Base-by-base conservation (phyloP, 495 filamentous ascomycete genomes). In the Talaromyces liani region DNA sequence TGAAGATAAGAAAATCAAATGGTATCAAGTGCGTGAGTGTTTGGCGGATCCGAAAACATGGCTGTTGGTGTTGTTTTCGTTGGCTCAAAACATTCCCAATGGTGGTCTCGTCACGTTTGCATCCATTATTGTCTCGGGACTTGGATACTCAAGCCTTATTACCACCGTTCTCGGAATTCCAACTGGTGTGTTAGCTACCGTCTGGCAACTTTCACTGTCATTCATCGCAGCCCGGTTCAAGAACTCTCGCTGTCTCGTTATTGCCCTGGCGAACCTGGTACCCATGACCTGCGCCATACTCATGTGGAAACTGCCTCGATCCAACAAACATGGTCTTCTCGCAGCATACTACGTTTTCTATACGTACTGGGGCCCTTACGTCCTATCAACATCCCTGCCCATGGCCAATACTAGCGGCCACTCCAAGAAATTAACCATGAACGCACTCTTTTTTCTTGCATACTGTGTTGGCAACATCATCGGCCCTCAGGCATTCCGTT, bases 1-100 rank as follows among this genome's bases (percentile, higher is more conserved):
- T 8, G 79, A 81, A 36, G 84, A 82, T 63, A 82, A 82, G 57
- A 68, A 72, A 12, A 82, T 84, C 58, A 80, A 83, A 45, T 74
- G 68, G 60, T 68, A 77, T 7, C 84, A 86, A 55, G 75, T 79
- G 54, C 66, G 69, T 45, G 80, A 83, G 56, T 73, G 74, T 12
- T 70, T 83, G 10, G 60, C 3, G 4, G 70, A 84, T 67, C 73
- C 75, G 0, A 78, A 78, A 64, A 80, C 70, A 0, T 71, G 66
- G 69, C 54, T 72, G 8, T 65, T 71, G 39, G 67, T 63, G 4
- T 33, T 67, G 3, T 61, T 71, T 34, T 64, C 66, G 14, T 34
- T 69, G 1, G 64, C 65, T 4, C 39, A 29, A 14, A 70, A 71
- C 33, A 73, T 73, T 49, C 71, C 71, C 6, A 73, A 73, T 27